Base-by-base conservation (phyloP, 352 stramenopile genomes). In the Aphanomyces cochlioides region DNA sequence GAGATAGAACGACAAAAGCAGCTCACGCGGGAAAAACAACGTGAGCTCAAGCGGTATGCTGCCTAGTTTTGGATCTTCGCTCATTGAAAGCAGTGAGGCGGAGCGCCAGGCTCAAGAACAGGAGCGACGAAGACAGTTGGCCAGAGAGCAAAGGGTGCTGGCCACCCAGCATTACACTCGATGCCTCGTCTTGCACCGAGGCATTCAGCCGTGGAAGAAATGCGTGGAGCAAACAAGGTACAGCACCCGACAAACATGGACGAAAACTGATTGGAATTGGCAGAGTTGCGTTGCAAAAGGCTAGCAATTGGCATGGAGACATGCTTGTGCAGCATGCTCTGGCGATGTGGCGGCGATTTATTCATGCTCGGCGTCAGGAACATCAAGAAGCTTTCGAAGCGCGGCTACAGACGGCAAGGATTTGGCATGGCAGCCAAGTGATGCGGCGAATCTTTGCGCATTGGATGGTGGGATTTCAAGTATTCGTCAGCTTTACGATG, bases 261-360 rank as follows among this genome's bases (percentile, higher is more conserved):
- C n/a, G 17, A 13, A 28, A 66, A 15, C n/a, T 8, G 38, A 19
- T 15, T 28, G 5, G 36, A 4, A 45, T 0, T 57, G 57, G 40
- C 15, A 47, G 50, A 40, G n/a, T 12, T 43, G 13, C 19, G 45
- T n/a, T 34, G 7, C 57, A 39, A 19, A 69, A 69, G 21, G 63
- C 63, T 17, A 17, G 17, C 21, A 58, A 69, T 40, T 61, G 50
- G 47, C 63, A 61, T 28, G 37, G 59, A 37, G 63, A 69, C 38
- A 48, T 19, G 47, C 40, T 61, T 12, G 13, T 69, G 5, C 8
- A 64, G 5, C 6, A 0, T 19, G 3, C 6, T 4, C 43, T 69
- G 10, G 19, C 15, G n/a, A 17, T 7, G 50, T 69, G 63, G 63
- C 10, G 12, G 50, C 10, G 15, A 19, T 69, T 61, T 36, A 15